phyloP scores from a whole-genome alignment of 352 stramenopile genomes.

The Globisporangium paddicum region DNA sequence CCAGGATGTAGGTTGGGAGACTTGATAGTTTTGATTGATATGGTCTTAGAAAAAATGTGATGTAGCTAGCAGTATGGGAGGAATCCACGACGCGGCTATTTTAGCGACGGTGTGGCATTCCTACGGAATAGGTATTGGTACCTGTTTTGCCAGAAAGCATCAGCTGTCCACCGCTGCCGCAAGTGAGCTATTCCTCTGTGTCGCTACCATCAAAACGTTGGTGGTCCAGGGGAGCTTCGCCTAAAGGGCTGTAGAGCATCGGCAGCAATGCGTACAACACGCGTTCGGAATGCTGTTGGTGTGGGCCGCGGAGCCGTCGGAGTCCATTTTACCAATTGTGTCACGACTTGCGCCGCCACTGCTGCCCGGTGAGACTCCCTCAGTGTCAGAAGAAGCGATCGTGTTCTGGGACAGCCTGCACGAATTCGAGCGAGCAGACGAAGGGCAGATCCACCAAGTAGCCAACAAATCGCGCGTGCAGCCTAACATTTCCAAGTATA shows the following conservation, averaged over 20 bases:
- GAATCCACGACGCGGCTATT: constrained; percentile 15
- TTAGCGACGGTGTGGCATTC: constrained; percentile 16
- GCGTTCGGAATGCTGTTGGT: too few relatives aligned
- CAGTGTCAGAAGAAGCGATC: too few relatives aligned
- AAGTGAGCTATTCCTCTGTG: constrained; percentile 11
- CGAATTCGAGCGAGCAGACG: too few relatives aligned
- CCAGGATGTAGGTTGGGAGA: constrained; percentile 17
- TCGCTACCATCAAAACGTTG: constrained; percentile 7
- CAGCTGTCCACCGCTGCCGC: constrained; percentile 11
- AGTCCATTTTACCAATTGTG: too few relatives aligned
- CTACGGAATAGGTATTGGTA: constrained; percentile 15
- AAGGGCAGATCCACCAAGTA: too few relatives aligned
- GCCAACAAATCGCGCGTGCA: too few relatives aligned
- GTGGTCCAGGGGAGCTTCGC: constrained; percentile 11
- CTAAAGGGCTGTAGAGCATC: constrained; percentile 7
- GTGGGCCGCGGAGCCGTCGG: too few relatives aligned
- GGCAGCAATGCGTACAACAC: constrained; percentile 6
- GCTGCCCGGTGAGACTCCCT: too few relatives aligned
- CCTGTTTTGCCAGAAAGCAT: constrained; percentile 17
- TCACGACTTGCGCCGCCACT: too few relatives aligned
- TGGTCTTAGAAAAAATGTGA: constrained; percentile 1
- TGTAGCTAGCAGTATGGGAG: not conserved
- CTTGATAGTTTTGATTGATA: constrained; percentile 10
- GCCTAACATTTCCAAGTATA: too few relatives aligned
- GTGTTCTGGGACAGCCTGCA: too few relatives aligned